These are phyloP conservation scores for Cordia subcordata DNA, from an alignment of 257 asterid species.

Conservation along the genomic window DNA sequence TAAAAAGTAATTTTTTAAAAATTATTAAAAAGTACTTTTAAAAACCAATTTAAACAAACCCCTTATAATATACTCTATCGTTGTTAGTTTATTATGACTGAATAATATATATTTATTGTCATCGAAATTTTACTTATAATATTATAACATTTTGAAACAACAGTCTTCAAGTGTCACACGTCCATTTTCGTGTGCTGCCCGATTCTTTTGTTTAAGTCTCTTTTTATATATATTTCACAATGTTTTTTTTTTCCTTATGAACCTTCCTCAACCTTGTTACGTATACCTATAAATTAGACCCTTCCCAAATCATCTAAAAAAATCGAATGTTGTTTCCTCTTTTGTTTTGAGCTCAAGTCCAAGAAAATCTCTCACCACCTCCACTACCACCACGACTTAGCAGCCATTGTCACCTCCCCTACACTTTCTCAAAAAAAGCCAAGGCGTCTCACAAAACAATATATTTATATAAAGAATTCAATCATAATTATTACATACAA, in stretches of 20 bases:
- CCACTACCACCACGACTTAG: neutral
- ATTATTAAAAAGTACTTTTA: too few species aligned
- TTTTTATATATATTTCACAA: neutral
- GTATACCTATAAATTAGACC: conserved; percentile 4
- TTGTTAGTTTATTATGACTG: too few species aligned
- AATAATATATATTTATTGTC: too few species aligned
- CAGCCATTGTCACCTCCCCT: neutral
- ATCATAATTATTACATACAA: too few species aligned
- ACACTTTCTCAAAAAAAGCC: neutral
- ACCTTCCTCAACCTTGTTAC: neutral
- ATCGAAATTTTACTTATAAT: too few species aligned
- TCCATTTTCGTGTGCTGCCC: conserved; percentile 20
- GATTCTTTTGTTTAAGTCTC: neutral
- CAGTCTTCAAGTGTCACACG: neutral
- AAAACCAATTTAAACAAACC: too few species aligned
- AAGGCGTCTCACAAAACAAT: neutral
- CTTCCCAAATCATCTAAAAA: neutral
- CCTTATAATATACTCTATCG: too few species aligned
- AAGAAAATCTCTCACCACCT: neutral
- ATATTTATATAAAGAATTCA: too few species aligned
- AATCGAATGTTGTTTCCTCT: neutral
- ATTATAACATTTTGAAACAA: too few species aligned
- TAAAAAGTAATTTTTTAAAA: too few species aligned
- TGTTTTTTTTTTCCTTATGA: neutral
- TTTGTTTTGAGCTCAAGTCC: neutral